Base-by-base conservation (phyloP, 148 eudicot genomes). In the Oxyria digyna region DNA sequence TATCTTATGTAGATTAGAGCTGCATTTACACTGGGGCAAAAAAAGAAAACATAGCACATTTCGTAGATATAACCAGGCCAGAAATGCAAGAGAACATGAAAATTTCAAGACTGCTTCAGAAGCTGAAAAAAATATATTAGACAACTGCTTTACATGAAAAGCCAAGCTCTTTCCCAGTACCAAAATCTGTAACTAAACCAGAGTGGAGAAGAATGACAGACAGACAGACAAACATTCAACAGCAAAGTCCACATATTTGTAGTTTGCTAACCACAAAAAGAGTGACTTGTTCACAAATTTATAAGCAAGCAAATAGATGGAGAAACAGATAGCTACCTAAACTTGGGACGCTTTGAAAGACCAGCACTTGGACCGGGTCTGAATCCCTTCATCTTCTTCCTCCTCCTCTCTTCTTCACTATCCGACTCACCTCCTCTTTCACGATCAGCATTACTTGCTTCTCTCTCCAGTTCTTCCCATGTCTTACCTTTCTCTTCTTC, bases 381-480 rank as follows among this genome's bases (percentile, higher is more conserved):
- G n/a, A 87, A 81, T 31, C 83, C 82, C 82, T 94, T 94, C 78
- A 79, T 79, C 84, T 90, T 90, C 74, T 82, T 88, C 74, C 85
- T 82, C 75, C 82, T 83, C 77, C 96, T 83, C 84, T 94, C 98
- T 14, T 87, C 96, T 73, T 86, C 97, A 6, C 97, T 90, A 74
- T 94, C 98, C 4, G 91, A 88, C 57, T 94, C 98, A 38, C 67
- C 82, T 31, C 96, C 98, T 29, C 85, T 81, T 80, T 88, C 96
- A 57, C 85, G 78, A 52, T 94, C 98, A 6, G 97, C 97, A 69
- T 90, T 87, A 73, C 80, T 86, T 26, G 98, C 98, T 84, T 94
- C 98, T 79, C 89, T 85, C 81, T 94, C 98, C 69, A 94, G 77
- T 84, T 94, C 97, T 40, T 90, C 98, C 98, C 98, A 90, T 1